Base-by-base conservation (phyloP, 345 rosid species). In the Camelina sativa region DNA sequence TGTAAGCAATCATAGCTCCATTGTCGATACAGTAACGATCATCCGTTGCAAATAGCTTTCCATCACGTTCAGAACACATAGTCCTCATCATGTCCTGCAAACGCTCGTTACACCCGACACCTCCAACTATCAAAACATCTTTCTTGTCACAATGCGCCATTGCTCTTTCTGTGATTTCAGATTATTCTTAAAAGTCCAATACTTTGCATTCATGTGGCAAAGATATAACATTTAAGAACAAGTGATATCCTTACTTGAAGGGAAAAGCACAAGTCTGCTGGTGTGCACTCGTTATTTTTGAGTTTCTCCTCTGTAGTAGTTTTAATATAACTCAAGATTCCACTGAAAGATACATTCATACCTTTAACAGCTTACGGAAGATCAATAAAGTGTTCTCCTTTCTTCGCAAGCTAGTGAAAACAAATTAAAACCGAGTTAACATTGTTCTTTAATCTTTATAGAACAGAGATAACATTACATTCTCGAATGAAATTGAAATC, bases 1-100 rank as follows among this genome's bases (percentile, higher is more conserved):
- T 90, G 65, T 88, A 95, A n/a, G 99, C 98, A 58, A 95, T 95
- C 99, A 95, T 95, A 3, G 98, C 99, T 64, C 99, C 99, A 5
- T 95, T 92, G 80, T 92, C 99, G 0, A 95, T 56, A 69, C 99
- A 95, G 73, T 95, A 95, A 73, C 98, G 80, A 4, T 92, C 99
- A 50, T 95, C 97, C 0, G 99, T 95, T 0, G 99, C 98, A 79
- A 85, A 95, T 51, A 95, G 74, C 37, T 48, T 86, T 17, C 97
- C 97, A 1, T 92, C 96, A 12, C 98, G 85, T 76, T 92, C 98
- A 0, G 82, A 78, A 48, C 99, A 95, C 99, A 95, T 95, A n/a
- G 20, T 87, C 84, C 89, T 86, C 98, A 92, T 95, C 99, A 95
- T 95, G 65, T 86, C 96, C 59, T 92, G 99, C 80, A 95, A 82